phyloP scores from a whole-genome alignment of 768 basidiomycete species.

The Pholiota conissans region DNA sequence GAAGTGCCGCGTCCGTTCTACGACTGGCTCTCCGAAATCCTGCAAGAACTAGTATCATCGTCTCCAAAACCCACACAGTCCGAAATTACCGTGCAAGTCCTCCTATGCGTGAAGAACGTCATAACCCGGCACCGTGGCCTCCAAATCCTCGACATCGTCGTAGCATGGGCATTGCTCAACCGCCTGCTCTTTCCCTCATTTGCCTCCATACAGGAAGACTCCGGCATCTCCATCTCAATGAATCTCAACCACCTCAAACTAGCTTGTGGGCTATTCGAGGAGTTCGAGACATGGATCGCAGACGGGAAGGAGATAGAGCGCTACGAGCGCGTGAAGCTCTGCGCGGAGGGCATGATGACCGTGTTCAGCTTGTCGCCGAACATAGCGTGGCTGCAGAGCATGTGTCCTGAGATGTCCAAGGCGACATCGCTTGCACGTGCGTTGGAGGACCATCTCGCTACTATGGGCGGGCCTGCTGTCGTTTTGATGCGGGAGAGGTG shows the following conservation, averaged over 20 bases:
- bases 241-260: conserved; percentile 21
- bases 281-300: conserved; percentile 25
- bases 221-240: conserved; percentile 6
- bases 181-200: conserved; percentile 22
- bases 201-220: conserved; percentile 7
- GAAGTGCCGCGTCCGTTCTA: conserved; percentile 30
- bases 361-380: conserved; percentile 23
- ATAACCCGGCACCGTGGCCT: conserved; percentile 20
- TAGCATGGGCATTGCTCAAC: conserved; percentile 28
- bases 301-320: conserved; percentile 22
- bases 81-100: conserved; percentile 25
- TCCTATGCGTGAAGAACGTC: conserved; percentile 26
- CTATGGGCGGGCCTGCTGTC: conserved; percentile 19
- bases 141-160: conserved; percentile 26
- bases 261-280: conserved; percentile 25
- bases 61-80: conserved; percentile 9
- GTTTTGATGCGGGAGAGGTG: conserved; percentile 20
- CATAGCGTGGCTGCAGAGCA: conserved; percentile 13
- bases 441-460: conserved; percentile 16
- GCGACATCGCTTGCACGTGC: conserved; percentile 16
- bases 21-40: conserved; percentile 30
- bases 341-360: conserved; percentile 29
- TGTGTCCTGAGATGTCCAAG: conserved; percentile 22
- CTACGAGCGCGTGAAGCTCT: conserved; percentile 28
- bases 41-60: conserved; percentile 24